These are phyloP conservation scores for Scheffersomyces stipitis DNA, from an alignment of 805 yeast species.

Conservation along the genomic window DNA sequence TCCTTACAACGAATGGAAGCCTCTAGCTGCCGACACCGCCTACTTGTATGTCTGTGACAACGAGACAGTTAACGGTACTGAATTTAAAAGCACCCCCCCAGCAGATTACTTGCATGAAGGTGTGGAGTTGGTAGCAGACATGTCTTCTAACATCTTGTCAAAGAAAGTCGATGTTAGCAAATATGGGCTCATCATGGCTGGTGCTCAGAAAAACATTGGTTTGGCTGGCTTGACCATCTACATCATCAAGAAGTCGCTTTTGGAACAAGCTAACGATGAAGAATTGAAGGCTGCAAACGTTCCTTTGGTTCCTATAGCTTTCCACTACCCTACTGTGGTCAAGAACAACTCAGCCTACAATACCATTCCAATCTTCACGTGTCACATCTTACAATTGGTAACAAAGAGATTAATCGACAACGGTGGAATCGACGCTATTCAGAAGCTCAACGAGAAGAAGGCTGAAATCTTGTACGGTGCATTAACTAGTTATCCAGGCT, in stretches of 20 bases:
- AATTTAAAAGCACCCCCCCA: conserved; percentile 58
- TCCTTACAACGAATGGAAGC: conserved; percentile 61
- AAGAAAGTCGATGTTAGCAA: conserved; percentile 76
- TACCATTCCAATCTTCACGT: conserved; percentile 91
- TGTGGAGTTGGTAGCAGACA: conserved; percentile 86
- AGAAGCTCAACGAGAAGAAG: conserved; percentile 57
- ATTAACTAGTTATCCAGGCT: conserved; percentile 62
- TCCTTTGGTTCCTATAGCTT: conserved; percentile 87
- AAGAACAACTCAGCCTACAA: conserved; percentile 91
- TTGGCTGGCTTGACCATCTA: conserved; percentile 93
- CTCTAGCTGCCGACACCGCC: conserved; percentile 61
- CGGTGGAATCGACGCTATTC: conserved; percentile 75
- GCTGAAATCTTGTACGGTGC: conserved; percentile 62
- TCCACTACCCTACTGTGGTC: conserved; percentile 83
- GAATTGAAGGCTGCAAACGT: conserved; percentile 57
- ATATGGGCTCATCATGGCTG: conserved; percentile 91
- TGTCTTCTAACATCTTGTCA: conserved; percentile 91
- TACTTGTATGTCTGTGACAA: conserved; percentile 92
- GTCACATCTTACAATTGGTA: conserved; percentile 82
- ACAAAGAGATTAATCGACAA: conserved; percentile 55
- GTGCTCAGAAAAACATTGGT: conserved; percentile 98
- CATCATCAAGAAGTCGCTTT: conserved; percentile 78
- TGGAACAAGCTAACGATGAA: conserved; percentile 65
- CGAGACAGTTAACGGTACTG: conserved; percentile 96
- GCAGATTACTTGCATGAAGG: conserved; percentile 57